Evolutionary conservation across 2,329 filamentous ascomycete genomes (phyloP), one percentile per base, ranked within the genome.

Genomic region (Mycogone perniciosa): DNA sequence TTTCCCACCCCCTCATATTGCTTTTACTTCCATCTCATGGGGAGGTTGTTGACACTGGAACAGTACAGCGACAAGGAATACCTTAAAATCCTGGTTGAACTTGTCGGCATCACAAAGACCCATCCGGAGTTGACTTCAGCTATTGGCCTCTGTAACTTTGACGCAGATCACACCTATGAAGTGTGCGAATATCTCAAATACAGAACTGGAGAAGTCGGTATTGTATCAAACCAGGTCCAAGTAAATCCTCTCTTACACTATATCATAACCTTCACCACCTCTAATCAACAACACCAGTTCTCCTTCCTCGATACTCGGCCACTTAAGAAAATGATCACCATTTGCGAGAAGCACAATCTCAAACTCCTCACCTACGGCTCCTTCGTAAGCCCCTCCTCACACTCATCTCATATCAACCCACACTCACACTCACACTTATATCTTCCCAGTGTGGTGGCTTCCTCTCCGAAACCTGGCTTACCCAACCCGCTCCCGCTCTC

Each of bases 51-150:
- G n/a, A n/a, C n/a, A n/a, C n/a, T n/a, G n/a, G n/a, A n/a, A n/a
- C n/a, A 70, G 67, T 71, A 69, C 49, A 53, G 54, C 7, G 57
- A 55, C 5, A 65, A 64, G 46, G 62, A 63, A 29, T 70, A 68
- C 41, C 61, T 70, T 31, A 61, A 65, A 3, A 59, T 69, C 27
- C 54, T 70, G 3, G 56, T 57, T 0, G 60, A 67, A 34, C 59
- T 71, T 6, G 56, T 67, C 31, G 53, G 48, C 47, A 65, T 64
- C 71, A 70, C 57, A 1, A 58, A 67, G 42, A 67, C 68, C 35
- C 63, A 57, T 29, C 55, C 55, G 9, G 46, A 57, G n/a, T 52
- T 55, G 13, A 54, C 59, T 33, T 35, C 49, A 6, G 42, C 55
- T 13, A 51, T 60, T 37, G 57, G 59, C 6, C 56, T 61, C n/a